Conservation (phyloP, 2,329 filamentous ascomycete genomes). For the Aspergillus sp. region DNA sequence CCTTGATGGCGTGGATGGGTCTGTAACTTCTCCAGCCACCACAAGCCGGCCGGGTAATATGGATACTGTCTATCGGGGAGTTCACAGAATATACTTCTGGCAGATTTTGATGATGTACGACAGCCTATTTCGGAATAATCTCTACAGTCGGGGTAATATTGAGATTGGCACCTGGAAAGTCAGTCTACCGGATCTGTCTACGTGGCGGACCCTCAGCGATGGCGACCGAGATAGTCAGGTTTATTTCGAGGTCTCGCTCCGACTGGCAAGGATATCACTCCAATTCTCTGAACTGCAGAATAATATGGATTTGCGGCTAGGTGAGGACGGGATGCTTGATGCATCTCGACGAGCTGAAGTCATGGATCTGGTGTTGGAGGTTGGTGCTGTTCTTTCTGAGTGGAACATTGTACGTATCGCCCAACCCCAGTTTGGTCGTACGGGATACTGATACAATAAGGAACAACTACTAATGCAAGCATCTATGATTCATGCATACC, state of each 20-base stretch:
- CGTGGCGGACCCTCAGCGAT: neutral
- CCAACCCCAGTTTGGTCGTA: fast-evolving
- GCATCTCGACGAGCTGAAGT: neutral
- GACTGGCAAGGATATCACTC: neutral
- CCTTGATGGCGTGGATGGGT: neutral
- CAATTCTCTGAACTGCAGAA: neutral
- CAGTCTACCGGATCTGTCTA: neutral
- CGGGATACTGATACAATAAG: neutral
- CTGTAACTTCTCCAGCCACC: neutral
- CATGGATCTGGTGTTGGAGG: neutral
- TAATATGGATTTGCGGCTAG: no score
- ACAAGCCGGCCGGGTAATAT: neutral
- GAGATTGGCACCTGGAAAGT: neutral
- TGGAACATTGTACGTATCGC: neutral
- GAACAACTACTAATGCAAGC: neutral
- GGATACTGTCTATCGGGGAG: neutral
- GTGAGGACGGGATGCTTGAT: neutral
- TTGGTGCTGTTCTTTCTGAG: neutral
- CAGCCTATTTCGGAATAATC: neutral
- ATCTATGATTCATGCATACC: neutral
- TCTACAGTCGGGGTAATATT: neutral
- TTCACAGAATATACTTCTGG: slow-evolving; percentile 1
- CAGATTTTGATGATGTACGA: neutral
- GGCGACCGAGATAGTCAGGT: neutral
- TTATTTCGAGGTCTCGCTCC: neutral